Conservation (phyloP, 768 basidiomycete genomes). For the Steccherinum ochraceum region DNA sequence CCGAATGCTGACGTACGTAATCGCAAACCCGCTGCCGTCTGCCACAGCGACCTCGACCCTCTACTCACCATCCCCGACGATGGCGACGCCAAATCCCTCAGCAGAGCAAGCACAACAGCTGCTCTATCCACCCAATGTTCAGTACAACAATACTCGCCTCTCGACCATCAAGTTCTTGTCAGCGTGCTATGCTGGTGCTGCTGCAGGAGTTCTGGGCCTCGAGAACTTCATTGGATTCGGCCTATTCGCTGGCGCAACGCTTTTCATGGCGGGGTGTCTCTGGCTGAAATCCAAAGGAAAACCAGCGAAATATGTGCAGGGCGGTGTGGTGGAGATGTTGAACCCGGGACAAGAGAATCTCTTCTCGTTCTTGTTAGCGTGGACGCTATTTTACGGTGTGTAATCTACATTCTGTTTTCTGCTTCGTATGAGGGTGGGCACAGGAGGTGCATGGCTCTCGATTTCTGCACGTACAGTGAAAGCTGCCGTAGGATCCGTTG, state of each 20-base stretch:
- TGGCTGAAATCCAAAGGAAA: slow-evolving; percentile 68
- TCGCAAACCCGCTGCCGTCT: too few species aligned
- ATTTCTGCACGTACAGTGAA: too few species aligned
- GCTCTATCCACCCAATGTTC: slow-evolving; percentile 61
- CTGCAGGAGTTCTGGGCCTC: slow-evolving; percentile 84
- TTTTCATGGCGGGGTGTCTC: slow-evolving; percentile 62
- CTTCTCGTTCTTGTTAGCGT: slow-evolving; percentile 86
- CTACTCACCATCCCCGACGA: slow-evolving; percentile 27
- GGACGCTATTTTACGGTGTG: slow-evolving; percentile 92
- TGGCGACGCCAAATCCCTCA: slow-evolving; percentile 17
- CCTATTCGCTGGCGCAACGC: slow-evolving; percentile 62
- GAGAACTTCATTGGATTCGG: slow-evolving; percentile 81
- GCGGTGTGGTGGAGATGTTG: slow-evolving; percentile 60
- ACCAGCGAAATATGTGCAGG: slow-evolving; percentile 55
- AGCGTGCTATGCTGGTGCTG: slow-evolving; percentile 80
- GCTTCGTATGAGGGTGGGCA: too few species aligned
- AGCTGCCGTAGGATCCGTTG: too few species aligned
- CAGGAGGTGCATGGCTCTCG: too few species aligned
- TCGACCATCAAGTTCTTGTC: slow-evolving; percentile 72
- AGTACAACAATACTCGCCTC: slow-evolving; percentile 52
- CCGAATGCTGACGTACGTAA: too few species aligned
- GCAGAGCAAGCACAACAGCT: slow-evolving; percentile 46
- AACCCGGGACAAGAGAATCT: slow-evolving; percentile 88
- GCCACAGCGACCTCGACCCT: slow-evolving; percentile 6
- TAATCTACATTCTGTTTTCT: neutral